Evolutionary conservation across 495 filamentous ascomycete species (phyloP).

Genomic region (Aspergillus ellipticus): DNA sequence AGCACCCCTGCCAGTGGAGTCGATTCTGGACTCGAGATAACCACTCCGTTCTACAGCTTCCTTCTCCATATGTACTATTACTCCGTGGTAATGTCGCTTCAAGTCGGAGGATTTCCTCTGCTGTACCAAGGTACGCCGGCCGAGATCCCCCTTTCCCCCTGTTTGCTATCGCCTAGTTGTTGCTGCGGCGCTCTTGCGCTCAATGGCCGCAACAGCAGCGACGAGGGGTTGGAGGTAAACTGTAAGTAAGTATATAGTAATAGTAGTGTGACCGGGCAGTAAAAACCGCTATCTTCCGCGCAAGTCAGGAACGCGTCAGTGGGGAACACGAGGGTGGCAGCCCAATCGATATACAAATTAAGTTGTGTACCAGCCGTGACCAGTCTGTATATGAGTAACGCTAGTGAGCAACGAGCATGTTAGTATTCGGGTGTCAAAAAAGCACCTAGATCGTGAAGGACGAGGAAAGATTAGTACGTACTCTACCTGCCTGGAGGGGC

Average conservation of each 20-base stretch:
- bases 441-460: not conserved
- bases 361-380: slow-evolving; percentile 8
- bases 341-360: slow-evolving; percentile 19
- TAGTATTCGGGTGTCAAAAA: slow-evolving; percentile 1
- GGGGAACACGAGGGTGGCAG: slow-evolving; percentile 19
- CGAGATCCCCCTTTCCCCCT: not conserved
- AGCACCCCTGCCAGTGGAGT: slow-evolving; percentile 1
- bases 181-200: too few relatives aligned
- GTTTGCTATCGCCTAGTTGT: not conserved
- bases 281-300: slow-evolving; percentile 6
- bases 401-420: slow-evolving; percentile 13
- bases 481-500: not conserved
- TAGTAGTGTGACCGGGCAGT: slow-evolving; percentile 6
- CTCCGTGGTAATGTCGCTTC: not conserved
- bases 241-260: not conserved
- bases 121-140: slow-evolving; percentile 1
- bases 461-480: not conserved
- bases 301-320: slow-evolving; percentile 32
- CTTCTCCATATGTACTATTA: not conserved
- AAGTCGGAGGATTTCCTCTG: not conserved
- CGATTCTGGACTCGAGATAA: not conserved
- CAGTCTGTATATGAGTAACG: not conserved
- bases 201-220: too few relatives aligned
- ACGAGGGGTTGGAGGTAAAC: too few relatives aligned
- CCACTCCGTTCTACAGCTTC: not conserved